Evolutionary conservation across 306 rosid species (phyloP).

Genomic region (Geum urbanum): DNA sequence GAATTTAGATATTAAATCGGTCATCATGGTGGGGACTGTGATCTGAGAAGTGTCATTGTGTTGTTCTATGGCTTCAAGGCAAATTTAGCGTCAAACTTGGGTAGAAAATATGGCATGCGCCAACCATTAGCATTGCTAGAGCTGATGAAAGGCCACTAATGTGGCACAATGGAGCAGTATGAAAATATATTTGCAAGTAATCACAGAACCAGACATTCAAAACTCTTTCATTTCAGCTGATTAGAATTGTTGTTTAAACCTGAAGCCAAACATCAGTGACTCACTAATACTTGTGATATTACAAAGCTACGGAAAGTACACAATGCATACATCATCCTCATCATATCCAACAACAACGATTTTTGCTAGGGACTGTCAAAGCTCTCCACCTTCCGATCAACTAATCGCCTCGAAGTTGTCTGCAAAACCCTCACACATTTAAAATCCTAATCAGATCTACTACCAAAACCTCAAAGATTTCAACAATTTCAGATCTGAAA

Average conservation of each 20-base stretch:
- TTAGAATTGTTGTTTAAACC: neutral
- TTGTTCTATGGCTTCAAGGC: slow-evolving; percentile 51
- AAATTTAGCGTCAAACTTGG: slow-evolving; percentile 62
- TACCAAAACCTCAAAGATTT: no score
- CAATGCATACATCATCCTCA: slow-evolving; percentile 73
- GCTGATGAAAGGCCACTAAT: slow-evolving; percentile 93
- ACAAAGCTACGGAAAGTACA: neutral
- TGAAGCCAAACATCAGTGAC: slow-evolving; percentile 10
- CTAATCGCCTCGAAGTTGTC: no score
- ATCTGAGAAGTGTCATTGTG: slow-evolving; percentile 68
- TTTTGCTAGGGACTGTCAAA: slow-evolving; percentile 77
- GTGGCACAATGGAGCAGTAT: slow-evolving; percentile 89
- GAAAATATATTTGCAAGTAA: slow-evolving; percentile 64
- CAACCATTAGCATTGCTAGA: slow-evolving; percentile 72
- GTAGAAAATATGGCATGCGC: slow-evolving; percentile 78
- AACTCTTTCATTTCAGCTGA: slow-evolving; percentile 4
- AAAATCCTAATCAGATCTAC: no score
- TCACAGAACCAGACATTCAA: slow-evolving; percentile 3
- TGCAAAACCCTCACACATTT: no score
- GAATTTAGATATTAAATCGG: slow-evolving; percentile 44
- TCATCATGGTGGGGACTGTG: slow-evolving; percentile 91
- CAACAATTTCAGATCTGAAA: no score
- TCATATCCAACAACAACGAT: slow-evolving; percentile 67
- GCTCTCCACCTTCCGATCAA: no score
- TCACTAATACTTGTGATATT: slow-evolving; percentile 6